phyloP scores from a whole-genome alignment of 2,329 filamentous ascomycete species.

The Colletotrichum gigasporum region DNA sequence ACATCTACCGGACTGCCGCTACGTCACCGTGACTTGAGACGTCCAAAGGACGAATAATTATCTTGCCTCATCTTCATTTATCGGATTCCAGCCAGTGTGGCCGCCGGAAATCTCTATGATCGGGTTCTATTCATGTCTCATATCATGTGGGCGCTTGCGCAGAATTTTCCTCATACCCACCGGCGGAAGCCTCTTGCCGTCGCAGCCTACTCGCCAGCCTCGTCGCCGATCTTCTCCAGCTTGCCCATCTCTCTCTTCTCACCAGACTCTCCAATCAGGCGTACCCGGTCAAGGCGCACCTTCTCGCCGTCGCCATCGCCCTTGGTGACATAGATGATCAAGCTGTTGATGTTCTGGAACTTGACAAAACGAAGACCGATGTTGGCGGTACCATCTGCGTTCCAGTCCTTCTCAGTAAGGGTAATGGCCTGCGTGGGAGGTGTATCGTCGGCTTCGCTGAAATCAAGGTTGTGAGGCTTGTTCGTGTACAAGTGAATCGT shows the following conservation, averaged over 20 bases:
- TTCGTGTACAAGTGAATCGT: slow-evolving; percentile 90
- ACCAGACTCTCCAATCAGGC: slow-evolving; percentile 87
- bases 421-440: slow-evolving; percentile 82
- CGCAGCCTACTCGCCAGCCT: slow-evolving; percentile 64
- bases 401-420: slow-evolving; percentile 82
- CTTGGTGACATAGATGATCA: slow-evolving; percentile 90
- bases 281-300: slow-evolving; percentile 81
- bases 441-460: slow-evolving; percentile 92
- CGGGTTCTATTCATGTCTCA: slow-evolving; percentile 32
- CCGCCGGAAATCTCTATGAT: slow-evolving; percentile 12
- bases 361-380: slow-evolving; percentile 89
- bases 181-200: background rate
- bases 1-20: too few relatives aligned
- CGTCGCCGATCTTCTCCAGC: slow-evolving; percentile 91
- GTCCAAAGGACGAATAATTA: too few relatives aligned
- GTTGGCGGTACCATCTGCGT: slow-evolving; percentile 77
- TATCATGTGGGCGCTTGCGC: background rate
- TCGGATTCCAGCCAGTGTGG: background rate
- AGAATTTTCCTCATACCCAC: slow-evolving; percentile 7
- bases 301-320: slow-evolving; percentile 86
- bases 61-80: slow-evolving; percentile 7
- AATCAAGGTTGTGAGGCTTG: slow-evolving; percentile 88
- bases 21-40: too few relatives aligned
- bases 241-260: slow-evolving; percentile 95
- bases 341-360: slow-evolving; percentile 90